Percentiles rank a stretch among this genome's conserved stretches.
Conservation (phyloP, 257 asterid genomes). For the Solanum corneliomulleri region DNA sequence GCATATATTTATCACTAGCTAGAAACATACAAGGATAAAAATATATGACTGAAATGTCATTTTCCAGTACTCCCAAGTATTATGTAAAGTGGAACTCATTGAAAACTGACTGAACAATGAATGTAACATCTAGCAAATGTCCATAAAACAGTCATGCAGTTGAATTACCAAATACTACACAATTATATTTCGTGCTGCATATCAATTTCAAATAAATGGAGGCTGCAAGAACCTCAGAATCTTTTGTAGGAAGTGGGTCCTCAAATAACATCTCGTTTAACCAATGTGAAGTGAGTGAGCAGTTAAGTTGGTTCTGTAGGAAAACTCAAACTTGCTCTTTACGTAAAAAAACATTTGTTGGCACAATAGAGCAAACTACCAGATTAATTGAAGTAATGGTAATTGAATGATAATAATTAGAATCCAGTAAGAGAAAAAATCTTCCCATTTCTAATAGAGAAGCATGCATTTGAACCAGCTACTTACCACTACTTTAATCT, state of each 20-base stretch:
- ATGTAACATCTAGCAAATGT: not conserved
- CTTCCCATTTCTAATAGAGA: not conserved
- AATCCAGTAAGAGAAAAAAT: not conserved
- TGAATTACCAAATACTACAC: not conserved
- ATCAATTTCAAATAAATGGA: not conserved
- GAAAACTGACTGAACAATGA: not conserved
- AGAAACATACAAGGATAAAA: not conserved
- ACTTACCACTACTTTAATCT: slow-evolving; percentile 98
- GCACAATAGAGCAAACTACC: not conserved
- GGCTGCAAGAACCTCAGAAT: not conserved
- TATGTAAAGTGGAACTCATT: not conserved
- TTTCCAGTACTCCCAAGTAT: not conserved
- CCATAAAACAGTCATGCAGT: not conserved
- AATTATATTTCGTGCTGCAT: not conserved
- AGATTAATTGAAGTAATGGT: not conserved
- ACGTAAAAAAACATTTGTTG: not conserved
- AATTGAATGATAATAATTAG: not conserved
- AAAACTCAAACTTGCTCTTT: not conserved
- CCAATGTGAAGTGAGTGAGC: not conserved
- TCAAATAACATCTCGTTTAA: not conserved
- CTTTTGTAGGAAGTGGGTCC: not conserved
- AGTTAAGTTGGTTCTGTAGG: not conserved
- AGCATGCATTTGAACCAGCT: not conserved
- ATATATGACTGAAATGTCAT: not conserved
- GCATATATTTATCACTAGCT: not conserved